Evolutionary conservation across 495 filamentous ascomycete species (phyloP), one percentile per base, ranked within the genome.

Genomic region (Thermochaetoides thermophila): DNA sequence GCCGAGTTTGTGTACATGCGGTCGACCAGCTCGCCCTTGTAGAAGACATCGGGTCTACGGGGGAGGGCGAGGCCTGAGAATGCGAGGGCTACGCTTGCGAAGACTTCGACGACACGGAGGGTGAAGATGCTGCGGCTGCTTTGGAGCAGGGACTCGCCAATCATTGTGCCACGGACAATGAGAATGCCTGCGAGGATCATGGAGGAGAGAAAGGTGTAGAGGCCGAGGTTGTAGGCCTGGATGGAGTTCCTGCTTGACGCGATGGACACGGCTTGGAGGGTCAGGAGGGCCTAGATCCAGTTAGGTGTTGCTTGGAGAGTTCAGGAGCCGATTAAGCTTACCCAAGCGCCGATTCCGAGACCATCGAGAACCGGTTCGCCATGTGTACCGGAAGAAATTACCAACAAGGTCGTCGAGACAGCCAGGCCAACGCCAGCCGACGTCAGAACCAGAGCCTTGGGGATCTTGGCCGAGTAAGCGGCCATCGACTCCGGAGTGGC

Each of bases 21-120:
- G 46, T 86, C 82, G 7, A 89, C 76, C 7, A 59, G 42, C 26
- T 66, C 50, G 18, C 69, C 77, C 14, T 64, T 43, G 31, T 60
- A 63, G 26, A 58, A 74, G 22, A 89, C 71, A 30, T 74, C 63
- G 7, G 82, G 81, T 12, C 81, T 64, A 23, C 82, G 68, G 7
- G 78, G 81, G 9, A 85, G 46, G 8, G 48, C 53, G 29, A 70
- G 36, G 45, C 55, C 49, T 15, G 59, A 46, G 37, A 63, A 17
- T 14, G 56, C 46, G 10, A 64, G 44, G 5, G 44, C 46, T 7
- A 65, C 26, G 11, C 50, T 39, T 17, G 50, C 39, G 9, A 38
- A 42, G 15, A 67, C 35, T 37, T 69, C 63, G 1, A 42, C 38
- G 6, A 57, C 32, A 12, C 59, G 56, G 3, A 69, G 43, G 23